phyloP scores from a whole-genome alignment of 768 basidiomycete species.

The Vararia minispora region DNA sequence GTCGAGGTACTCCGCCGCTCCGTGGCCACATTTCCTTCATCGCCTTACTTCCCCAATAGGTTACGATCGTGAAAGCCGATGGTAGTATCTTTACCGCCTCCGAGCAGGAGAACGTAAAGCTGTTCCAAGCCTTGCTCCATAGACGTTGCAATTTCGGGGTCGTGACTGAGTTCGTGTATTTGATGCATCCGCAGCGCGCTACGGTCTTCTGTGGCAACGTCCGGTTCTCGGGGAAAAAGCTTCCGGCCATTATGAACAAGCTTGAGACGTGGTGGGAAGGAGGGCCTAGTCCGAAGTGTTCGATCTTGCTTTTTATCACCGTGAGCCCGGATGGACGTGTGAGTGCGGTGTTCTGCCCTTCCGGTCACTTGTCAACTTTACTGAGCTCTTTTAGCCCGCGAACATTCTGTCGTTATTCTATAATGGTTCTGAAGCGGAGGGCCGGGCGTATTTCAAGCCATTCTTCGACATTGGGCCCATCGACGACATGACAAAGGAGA shows the following conservation, averaged over 20 bases:
- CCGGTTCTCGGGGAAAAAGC: not conserved
- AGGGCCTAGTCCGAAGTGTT: conserved; percentile 5
- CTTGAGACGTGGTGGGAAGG: not conserved
- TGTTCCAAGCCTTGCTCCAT: conserved; percentile 39
- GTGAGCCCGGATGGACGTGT: conserved; percentile 9
- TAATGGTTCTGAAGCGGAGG: conserved; percentile 19
- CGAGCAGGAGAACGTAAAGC: conserved; percentile 20
- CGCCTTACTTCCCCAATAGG: conserved; percentile 16
- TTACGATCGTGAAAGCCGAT: conserved; percentile 31
- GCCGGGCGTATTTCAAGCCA: conserved; percentile 14
- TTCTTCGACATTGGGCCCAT: conserved; percentile 18
- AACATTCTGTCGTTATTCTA: conserved; percentile 16
- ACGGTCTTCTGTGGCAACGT: conserved; percentile 17
- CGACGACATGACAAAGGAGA: conserved; percentile 12
- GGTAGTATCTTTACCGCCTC: conserved; percentile 25
- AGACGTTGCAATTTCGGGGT: conserved; percentile 43
- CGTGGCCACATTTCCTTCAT: conserved; percentile 19
- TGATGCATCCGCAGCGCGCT: conserved; percentile 18
- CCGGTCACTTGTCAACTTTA: not conserved
- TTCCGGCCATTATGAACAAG: not conserved
- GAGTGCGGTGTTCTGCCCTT: not conserved
- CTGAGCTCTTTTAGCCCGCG: conserved; percentile 8
- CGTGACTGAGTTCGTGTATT: conserved; percentile 37
- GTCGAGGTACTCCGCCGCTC: conserved; percentile 13
- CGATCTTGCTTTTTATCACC: conserved; percentile 1